Conservation (phyloP, 768 basidiomycete species). For the Leccinum ochraceum region DNA sequence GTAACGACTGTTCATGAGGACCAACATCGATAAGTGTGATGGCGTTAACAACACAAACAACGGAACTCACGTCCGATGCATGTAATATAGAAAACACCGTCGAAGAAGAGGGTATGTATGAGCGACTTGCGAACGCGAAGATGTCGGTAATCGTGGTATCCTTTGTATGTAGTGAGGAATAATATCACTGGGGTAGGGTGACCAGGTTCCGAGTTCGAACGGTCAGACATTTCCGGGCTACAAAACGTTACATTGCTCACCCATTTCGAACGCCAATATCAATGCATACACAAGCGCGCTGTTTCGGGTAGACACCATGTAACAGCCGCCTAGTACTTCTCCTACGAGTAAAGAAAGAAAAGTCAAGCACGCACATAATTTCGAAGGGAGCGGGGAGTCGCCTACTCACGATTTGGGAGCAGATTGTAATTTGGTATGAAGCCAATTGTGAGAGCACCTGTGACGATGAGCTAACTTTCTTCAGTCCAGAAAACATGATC, state of each 20-base stretch:
- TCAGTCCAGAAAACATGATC: not conserved
- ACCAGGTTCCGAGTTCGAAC: no score
- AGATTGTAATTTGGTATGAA: not conserved
- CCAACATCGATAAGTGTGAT: not conserved
- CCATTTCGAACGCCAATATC: not conserved
- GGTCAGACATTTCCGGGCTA: no score
- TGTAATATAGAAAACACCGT: not conserved
- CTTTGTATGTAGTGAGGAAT: not conserved
- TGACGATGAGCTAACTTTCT: not conserved
- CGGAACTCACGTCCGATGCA: not conserved
- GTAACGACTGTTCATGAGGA: not conserved
- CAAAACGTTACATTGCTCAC: no score
- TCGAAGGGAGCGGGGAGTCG: not conserved
- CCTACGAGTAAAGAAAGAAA: not conserved
- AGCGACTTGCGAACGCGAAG: not conserved
- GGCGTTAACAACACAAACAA: no score
- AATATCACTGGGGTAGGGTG: not conserved
- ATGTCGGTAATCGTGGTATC: not conserved
- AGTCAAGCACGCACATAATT: not conserved
- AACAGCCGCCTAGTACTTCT: not conserved
- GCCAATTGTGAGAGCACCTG: not conserved
- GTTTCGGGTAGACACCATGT: not conserved
- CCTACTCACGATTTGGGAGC: not conserved
- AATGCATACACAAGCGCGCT: not conserved
- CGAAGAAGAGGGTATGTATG: not conserved